phyloP scores from a whole-genome alignment of 1,284 basidiomycete species.

The Puccinia sorghi region DNA sequence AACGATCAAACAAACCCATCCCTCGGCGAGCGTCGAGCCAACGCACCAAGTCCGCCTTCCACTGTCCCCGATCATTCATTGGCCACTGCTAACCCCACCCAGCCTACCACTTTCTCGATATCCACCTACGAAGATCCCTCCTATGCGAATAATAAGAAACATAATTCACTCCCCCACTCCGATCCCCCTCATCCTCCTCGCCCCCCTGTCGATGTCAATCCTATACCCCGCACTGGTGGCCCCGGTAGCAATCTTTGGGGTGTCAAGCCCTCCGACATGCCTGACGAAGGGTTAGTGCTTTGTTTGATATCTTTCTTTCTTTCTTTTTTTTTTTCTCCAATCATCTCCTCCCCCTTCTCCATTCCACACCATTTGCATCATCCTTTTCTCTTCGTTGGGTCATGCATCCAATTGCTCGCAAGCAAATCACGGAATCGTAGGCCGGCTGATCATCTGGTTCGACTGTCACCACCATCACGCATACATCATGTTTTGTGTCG shows the following conservation, averaged over 20 bases:
- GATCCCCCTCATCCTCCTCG: constrained; percentile 29
- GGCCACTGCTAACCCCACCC: not conserved
- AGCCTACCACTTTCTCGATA: constrained; percentile 47
- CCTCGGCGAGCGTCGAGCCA: not conserved
- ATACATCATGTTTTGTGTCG: not conserved
- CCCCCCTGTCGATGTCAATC: not conserved
- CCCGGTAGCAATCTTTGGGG: constrained; percentile 36
- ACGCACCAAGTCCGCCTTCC: not conserved
- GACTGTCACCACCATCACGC: constrained; percentile 1
- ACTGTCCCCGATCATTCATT: not conserved
- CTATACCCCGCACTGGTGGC: constrained; percentile 13
- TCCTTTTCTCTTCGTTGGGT: not conserved
- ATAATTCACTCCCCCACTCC: not conserved
- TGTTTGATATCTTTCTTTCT: not conserved
- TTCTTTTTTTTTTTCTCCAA: not conserved
- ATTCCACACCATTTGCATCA: not conserved
- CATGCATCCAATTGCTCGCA: not conserved
- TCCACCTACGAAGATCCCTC: constrained; percentile 45
- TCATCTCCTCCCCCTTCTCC: not conserved
- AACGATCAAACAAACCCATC: not conserved
- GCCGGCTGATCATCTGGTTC: constrained; percentile 1
- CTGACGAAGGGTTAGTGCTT: constrained; percentile 49
- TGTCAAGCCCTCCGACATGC: constrained; percentile 50
- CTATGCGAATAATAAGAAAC: constrained; percentile 32
- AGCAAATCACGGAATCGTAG: not conserved